These are phyloP conservation scores for Penicillium robsamsonii DNA, from an alignment of 495 filamentous ascomycete species.

Conservation along the genomic window DNA sequence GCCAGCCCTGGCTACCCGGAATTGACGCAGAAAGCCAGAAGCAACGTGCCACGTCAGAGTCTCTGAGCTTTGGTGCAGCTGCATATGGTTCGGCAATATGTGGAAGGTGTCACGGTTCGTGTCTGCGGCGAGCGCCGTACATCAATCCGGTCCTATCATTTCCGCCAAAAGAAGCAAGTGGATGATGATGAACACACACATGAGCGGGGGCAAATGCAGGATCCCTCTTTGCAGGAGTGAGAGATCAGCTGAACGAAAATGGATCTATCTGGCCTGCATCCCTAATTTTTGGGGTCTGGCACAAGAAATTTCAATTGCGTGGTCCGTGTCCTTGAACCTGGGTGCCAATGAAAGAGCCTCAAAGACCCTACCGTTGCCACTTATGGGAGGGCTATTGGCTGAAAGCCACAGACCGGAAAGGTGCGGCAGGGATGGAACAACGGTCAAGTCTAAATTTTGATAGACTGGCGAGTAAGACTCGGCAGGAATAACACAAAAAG, in stretches of 20 bases:
- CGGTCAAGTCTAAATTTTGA: conserved; percentile 19
- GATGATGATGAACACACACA: conserved; percentile 42
- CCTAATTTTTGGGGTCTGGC: conserved; percentile 13
- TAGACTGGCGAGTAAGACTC: conserved; percentile 24
- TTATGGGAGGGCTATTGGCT: conserved; percentile 26
- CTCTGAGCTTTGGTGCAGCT: conserved; percentile 47
- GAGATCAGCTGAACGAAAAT: conserved; percentile 50
- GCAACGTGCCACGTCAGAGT: conserved; percentile 50
- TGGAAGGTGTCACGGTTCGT: conserved; percentile 44
- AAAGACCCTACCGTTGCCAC: conserved; percentile 31
- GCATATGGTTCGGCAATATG: conserved; percentile 44
- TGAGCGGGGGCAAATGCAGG: conserved; percentile 45
- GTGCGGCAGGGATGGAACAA: conserved; percentile 27
- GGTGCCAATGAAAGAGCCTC: conserved; percentile 39
- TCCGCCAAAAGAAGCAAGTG: conserved; percentile 28
- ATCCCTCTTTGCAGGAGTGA: conserved; percentile 47
- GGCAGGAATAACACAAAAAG: conserved; percentile 10
- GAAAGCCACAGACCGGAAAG: conserved; percentile 25
- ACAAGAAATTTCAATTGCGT: conserved; percentile 27
- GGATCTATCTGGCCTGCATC: conserved; percentile 24
- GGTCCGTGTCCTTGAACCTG: conserved; percentile 28
- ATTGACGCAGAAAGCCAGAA: conserved; percentile 36
- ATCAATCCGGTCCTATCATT: conserved; percentile 41
- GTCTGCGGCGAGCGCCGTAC: conserved; percentile 39
- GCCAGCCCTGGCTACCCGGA: conserved; percentile 31